A percentile compares a stretch with the other conserved stretches of the same genome.
Conservation (phyloP, 2,329 filamentous ascomycete species). For the Diaporthe helianthi region DNA sequence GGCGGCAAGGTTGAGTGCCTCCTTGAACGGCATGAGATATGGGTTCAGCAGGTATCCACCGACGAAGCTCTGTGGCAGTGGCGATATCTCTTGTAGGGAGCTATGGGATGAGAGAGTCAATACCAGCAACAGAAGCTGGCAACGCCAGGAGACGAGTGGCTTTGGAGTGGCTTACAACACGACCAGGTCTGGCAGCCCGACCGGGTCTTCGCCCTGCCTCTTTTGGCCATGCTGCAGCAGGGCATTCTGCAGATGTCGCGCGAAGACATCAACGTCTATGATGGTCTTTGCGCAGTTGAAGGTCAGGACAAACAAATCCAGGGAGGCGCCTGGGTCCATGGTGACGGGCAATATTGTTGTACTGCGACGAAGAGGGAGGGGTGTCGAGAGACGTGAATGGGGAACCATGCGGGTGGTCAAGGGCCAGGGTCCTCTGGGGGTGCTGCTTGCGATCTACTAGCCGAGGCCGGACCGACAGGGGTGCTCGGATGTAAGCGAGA, state of each 20-base stretch:
- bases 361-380: conserved; percentile 7
- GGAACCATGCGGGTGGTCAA: not conserved
- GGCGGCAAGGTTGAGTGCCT: conserved; percentile 75
- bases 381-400: conserved; percentile 14
- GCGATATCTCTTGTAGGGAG: conserved; percentile 91
- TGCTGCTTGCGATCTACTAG: conserved; percentile 10
- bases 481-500: conserved; percentile 10
- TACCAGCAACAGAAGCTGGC: not conserved
- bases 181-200: conserved; percentile 59
- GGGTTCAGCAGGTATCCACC: conserved; percentile 79
- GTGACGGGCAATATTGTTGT: conserved; percentile 33
- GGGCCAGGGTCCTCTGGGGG: not conserved
- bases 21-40: conserved; percentile 75
- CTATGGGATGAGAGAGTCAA: conserved; percentile 44
- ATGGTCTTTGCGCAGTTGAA: conserved; percentile 85
- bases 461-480: conserved; percentile 17
- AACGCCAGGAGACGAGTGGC: no score
- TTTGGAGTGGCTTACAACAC: conserved; percentile 57
- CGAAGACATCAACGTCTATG: conserved; percentile 74
- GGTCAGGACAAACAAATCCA: conserved; percentile 81
- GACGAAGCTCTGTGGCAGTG: conserved; percentile 83
- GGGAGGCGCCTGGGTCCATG: conserved; percentile 43
- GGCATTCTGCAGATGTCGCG: conserved; percentile 69
- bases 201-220: conserved; percentile 34
- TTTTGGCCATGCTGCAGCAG: conserved; percentile 54